Base-by-base conservation (phyloP, 169 alveolate species). In the Eimeria sp. region DNA sequence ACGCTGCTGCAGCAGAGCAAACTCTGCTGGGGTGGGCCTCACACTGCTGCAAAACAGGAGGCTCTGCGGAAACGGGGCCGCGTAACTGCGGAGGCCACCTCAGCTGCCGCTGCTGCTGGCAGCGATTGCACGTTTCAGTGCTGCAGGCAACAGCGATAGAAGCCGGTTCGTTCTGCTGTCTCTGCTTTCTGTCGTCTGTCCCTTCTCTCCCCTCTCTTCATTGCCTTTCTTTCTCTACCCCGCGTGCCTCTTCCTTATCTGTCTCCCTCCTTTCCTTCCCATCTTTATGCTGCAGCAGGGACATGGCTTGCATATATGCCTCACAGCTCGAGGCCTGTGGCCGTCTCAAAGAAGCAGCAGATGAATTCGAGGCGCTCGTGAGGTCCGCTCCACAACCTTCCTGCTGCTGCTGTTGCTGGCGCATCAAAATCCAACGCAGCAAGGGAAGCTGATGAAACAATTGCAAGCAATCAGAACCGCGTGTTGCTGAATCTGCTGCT, bases 281-380 rank as follows among this genome's bases (percentile, higher is more conserved):
- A 6, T 14, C 61, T 25, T 45, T 76, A 1, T 43, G 45, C 65
- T 78, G 83, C 75, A 83, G 91, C 20, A 25, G 91, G 51, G 91
- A 83, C 75, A 83, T 83, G 91, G 91, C 91, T 7, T 83, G 91
- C 54, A 43, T 83, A 51, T 83, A 83, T 13, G 91, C 91, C 91
- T 83, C 91, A 5, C 91, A 83, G 40, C 75, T 83, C 40, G 91
- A 83, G 76, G 91, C 51, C 61, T 83, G 91, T 76, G 91, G 91
- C 91, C 91, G 91, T 30, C 30, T 83, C 16, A 54, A 49, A 27
- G 91, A 83, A 57, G 91, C 91, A 54, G 91, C 91, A 49, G 20
- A 18, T 5, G 91, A 83, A 54, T 83, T 54, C 40, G 91, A 49
- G 49, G 91, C 91, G 70, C 76, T 83, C 6, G 91, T 83, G 58